These are phyloP conservation scores for Ceratocystis cubensis DNA, from an alignment of 2,329 filamentous ascomycete species.

Conservation along the genomic window DNA sequence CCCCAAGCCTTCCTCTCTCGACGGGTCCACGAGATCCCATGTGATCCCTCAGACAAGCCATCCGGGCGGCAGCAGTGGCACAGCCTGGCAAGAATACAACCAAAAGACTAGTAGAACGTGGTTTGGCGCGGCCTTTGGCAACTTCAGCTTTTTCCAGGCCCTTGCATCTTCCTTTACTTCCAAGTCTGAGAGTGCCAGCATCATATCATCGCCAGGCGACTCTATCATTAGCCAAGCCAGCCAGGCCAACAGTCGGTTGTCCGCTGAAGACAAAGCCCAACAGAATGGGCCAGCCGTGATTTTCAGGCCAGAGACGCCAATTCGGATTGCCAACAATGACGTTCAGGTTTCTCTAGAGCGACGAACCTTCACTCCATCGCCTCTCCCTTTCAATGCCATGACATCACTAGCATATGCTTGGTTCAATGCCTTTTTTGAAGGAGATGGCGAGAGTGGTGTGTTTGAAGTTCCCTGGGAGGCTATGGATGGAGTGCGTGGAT, in stretches of 20 bases:
- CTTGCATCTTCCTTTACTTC: constrained; percentile 19
- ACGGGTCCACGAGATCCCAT: constrained; percentile 6
- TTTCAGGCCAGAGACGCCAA: constrained; percentile 55
- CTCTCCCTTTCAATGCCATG: constrained; percentile 75
- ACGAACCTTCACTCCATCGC: constrained; percentile 63
- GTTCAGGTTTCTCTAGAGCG: constrained; percentile 84
- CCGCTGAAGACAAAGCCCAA: constrained; percentile 13
- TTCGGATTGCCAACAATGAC: constrained; percentile 68
- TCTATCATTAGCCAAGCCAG: constrained; percentile 14
- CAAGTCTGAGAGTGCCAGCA: constrained; percentile 18
- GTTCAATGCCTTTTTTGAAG: constrained; percentile 95
- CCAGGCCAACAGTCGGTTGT: constrained; percentile 15
- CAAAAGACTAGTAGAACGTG: constrained; percentile 19
- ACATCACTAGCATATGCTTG: constrained; percentile 89
- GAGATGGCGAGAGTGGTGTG: constrained; percentile 47
- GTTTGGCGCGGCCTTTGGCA: constrained; percentile 20
- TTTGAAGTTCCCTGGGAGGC: constrained; percentile 48
- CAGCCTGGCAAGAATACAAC: constrained; percentile 20
- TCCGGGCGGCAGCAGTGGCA: constrained; percentile 12
- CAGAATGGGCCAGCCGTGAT: constrained; percentile 52
- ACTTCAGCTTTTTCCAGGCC: constrained; percentile 20
- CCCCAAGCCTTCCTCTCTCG: not conserved
- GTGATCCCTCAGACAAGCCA: constrained; percentile 17
- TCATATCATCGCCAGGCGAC: constrained; percentile 16
- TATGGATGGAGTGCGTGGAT: constrained; percentile 93